Conservation (phyloP, 495 filamentous ascomycete species). For the Haplographium delicatum region DNA sequence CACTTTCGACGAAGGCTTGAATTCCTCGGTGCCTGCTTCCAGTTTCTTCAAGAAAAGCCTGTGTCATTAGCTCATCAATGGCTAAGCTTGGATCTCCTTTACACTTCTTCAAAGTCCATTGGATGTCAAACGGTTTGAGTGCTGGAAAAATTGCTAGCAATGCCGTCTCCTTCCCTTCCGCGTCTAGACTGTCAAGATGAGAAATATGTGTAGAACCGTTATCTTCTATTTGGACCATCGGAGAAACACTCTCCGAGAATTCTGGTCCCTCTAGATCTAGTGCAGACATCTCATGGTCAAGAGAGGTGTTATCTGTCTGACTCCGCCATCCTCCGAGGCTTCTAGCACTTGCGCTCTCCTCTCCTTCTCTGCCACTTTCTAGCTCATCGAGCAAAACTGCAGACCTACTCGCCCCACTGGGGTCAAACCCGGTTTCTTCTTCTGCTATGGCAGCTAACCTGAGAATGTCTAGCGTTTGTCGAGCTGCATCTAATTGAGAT, state of each 20-base stretch:
- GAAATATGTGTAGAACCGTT: conserved; percentile 5
- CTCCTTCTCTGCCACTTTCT: conserved; percentile 21
- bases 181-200: conserved; percentile 42
- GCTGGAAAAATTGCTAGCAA: conserved; percentile 67
- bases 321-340: conserved; percentile 16
- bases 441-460: conserved; percentile 57
- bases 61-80: conserved; percentile 77
- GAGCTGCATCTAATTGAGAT: conserved; percentile 45
- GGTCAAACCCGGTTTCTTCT: conserved; percentile 68
- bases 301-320: conserved; percentile 15
- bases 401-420: conserved; percentile 58
- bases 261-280: conserved; percentile 29
- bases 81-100: conserved; percentile 58
- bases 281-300: conserved; percentile 17
- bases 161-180: conserved; percentile 49
- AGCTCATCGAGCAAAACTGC: conserved; percentile 1
- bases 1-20: conserved; percentile 64
- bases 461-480: conserved; percentile 50
- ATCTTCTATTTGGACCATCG: conserved; percentile 9
- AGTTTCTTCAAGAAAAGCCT: conserved; percentile 62
- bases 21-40: conserved; percentile 61
- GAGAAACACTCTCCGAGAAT: not conserved
- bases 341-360: conserved; percentile 19
- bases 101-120: conserved; percentile 57
- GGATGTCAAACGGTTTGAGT: conserved; percentile 57